A percentile compares a stretch with the other conserved stretches of the same genome.
Conservation (phyloP, 192 early-diverging fungal species). For the Entomortierella lignicola region DNA sequence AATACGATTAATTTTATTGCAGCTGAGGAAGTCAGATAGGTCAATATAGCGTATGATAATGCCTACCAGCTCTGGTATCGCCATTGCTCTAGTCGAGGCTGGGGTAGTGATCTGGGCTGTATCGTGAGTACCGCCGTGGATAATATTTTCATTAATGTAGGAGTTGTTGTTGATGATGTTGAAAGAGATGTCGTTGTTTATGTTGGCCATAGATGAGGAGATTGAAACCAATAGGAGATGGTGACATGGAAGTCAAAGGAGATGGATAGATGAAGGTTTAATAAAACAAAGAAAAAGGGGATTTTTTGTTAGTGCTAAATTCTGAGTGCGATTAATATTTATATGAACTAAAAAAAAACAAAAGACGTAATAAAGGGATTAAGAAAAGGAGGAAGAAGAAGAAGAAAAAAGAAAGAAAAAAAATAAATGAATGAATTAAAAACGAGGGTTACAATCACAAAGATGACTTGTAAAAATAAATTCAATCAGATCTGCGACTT, state of each 20-base stretch:
- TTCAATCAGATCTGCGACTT: background rate
- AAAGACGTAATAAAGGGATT: too few relatives aligned
- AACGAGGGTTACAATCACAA: constrained; percentile 3
- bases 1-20: background rate
- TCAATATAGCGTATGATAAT: background rate
- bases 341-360: too few relatives aligned
- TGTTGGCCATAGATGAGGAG: constrained; percentile 5
- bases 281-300: too few relatives aligned
- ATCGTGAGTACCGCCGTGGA: too few relatives aligned
- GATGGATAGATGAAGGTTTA: too few relatives aligned
- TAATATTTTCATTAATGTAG: background rate
- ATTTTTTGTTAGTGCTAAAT: too few relatives aligned
- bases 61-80: background rate
- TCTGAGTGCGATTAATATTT: too few relatives aligned
- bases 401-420: background rate
- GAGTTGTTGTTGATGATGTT: constrained; percentile 4
- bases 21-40: background rate
- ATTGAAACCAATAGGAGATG: background rate
- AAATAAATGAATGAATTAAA: background rate
- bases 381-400: background rate
- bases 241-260: background rate
- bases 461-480: background rate
- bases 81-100: background rate
- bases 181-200: background rate
- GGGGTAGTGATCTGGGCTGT: background rate